Evolutionary conservation across 208 protist species (phyloP).

Genomic region (Wallacemonas collosoma): DNA sequence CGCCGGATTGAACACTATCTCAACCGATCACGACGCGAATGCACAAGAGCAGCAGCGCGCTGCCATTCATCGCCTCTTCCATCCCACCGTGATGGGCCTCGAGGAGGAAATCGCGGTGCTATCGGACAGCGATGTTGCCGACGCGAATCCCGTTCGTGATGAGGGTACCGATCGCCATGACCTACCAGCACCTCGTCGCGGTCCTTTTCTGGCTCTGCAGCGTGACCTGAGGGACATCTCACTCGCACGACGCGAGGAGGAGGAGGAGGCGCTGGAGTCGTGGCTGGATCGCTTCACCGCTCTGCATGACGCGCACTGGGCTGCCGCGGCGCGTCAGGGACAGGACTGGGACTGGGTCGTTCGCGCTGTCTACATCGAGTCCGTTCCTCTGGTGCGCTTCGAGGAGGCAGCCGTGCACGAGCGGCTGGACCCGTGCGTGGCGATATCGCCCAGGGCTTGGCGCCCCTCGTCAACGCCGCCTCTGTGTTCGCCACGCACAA

Average conservation of each 20-base stretch:
- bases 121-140: background rate
- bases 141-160: too few relatives aligned
- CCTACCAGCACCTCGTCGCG: background rate
- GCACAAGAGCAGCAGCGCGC: background rate
- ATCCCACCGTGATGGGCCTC: background rate
- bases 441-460: too few relatives aligned
- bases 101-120: background rate
- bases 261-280: conserved; percentile 2
- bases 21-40: too few relatives aligned
- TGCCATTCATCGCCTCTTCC: background rate
- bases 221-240: background rate
- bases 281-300: conserved; percentile 11
- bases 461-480: too few relatives aligned
- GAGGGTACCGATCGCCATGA: background rate
- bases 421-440: background rate
- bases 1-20: too few relatives aligned
- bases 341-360: conserved; percentile 14
- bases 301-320: background rate
- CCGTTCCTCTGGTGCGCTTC: background rate
- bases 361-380: background rate
- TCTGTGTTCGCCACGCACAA: background rate
- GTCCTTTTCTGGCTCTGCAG: conserved; percentile 2
- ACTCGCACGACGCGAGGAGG: conserved; percentile 2
- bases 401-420: background rate
- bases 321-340: background rate